phyloP scores from a whole-genome alignment of 2,329 filamentous ascomycete species.

The Biscogniauxia mediterranea region DNA sequence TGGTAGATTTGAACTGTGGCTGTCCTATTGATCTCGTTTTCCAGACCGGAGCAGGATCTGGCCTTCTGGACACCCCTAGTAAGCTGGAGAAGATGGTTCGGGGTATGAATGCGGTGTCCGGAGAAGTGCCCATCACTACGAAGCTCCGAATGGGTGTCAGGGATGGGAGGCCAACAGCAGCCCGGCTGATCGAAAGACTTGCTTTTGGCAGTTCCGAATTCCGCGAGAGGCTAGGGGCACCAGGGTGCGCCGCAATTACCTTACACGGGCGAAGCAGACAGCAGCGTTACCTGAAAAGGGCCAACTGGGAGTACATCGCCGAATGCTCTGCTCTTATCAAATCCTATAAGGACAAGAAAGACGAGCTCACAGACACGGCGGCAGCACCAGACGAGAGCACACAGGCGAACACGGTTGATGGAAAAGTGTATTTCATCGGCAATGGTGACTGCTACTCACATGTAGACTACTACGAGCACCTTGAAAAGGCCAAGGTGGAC shows the following conservation, averaged over 20 bases:
- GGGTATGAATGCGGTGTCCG: slow-evolving; percentile 93
- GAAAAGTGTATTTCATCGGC: slow-evolving; percentile 85
- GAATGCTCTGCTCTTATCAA: slow-evolving; percentile 85
- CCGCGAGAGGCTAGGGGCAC: slow-evolving; percentile 66
- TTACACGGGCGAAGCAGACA: slow-evolving; percentile 91
- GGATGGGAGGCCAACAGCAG: slow-evolving; percentile 74
- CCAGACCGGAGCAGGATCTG: slow-evolving; percentile 83
- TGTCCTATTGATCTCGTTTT: slow-evolving; percentile 96
- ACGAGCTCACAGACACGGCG: slow-evolving; percentile 70
- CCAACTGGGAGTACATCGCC: slow-evolving; percentile 95
- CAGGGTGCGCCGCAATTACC: slow-evolving; percentile 91
- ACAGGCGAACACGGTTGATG: slow-evolving; percentile 62
- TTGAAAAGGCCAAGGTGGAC: slow-evolving; percentile 78
- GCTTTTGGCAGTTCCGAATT: slow-evolving; percentile 76
- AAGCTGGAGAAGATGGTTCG: slow-evolving; percentile 94
- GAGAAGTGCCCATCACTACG: slow-evolving; percentile 85
- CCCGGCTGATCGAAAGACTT: slow-evolving; percentile 78
- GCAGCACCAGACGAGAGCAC: slow-evolving; percentile 74
- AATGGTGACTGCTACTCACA: slow-evolving; percentile 98
- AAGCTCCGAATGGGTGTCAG: slow-evolving; percentile 93
- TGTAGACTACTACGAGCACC: slow-evolving; percentile 76
- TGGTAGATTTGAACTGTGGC: slow-evolving; percentile 94
- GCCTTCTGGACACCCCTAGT: slow-evolving; percentile 79
- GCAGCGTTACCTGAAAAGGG: slow-evolving; percentile 86
- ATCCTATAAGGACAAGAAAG: slow-evolving; percentile 68